Percentiles rank a stretch among this genome's conserved stretches.
These are phyloP conservation scores for Eucalyptus tenuipes DNA, from an alignment of 345 rosid species.

Conservation along the genomic window DNA sequence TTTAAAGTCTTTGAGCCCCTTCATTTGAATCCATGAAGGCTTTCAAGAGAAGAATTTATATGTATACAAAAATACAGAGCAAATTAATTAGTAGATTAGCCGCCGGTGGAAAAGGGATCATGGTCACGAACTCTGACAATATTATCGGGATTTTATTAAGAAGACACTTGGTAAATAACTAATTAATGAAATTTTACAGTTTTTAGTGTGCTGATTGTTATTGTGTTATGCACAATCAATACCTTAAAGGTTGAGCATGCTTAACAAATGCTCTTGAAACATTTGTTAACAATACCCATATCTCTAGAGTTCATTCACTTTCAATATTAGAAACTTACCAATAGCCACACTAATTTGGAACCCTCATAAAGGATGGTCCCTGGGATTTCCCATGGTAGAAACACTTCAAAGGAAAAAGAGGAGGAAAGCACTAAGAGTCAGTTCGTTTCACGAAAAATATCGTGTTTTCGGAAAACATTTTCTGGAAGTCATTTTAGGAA, in stretches of 20 bases:
- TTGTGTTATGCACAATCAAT: background rate
- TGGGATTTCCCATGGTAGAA: background rate
- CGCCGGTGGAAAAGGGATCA: background rate
- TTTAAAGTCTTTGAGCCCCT: background rate
- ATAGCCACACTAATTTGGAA: background rate
- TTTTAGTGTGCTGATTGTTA: rapidly evolving
- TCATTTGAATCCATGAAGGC: background rate
- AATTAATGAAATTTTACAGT: background rate
- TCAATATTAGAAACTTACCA: background rate
- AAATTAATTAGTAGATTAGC: background rate
- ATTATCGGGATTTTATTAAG: background rate
- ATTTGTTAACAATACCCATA: too few relatives aligned
- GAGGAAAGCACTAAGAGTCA: background rate
- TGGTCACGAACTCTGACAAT: background rate
- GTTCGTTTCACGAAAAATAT: too few relatives aligned
- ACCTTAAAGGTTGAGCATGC: rapidly evolving
- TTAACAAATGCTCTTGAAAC: background rate
- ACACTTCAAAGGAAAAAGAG: background rate
- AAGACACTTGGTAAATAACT: background rate
- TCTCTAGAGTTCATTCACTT: background rate
- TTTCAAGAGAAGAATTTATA: background rate
- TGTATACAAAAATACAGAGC: background rate
- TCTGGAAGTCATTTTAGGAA: too few relatives aligned
- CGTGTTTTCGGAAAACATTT: too few relatives aligned
- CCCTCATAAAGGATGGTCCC: background rate